A percentile compares a stretch with the other conserved stretches of the same genome.
Evolutionary conservation across 805 yeast genomes (phyloP).

Genomic region (Yarrowia divulgata): DNA sequence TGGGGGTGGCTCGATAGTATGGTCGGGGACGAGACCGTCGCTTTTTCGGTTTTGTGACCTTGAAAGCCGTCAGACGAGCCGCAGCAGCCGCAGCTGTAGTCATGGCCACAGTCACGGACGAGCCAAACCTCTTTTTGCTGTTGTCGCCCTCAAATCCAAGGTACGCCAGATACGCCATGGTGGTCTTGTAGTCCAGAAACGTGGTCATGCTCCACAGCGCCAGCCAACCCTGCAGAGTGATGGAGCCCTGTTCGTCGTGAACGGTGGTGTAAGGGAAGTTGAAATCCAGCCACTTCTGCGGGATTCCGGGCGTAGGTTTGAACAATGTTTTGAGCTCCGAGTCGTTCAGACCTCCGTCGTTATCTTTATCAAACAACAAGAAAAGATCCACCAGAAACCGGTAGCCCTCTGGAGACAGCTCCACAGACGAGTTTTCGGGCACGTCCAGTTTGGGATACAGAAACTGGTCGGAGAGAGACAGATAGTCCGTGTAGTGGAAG

Average conservation of each 20-base stretch:
- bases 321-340: slow-evolving; percentile 73
- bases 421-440: slow-evolving; percentile 78
- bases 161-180: slow-evolving; percentile 87
- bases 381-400: slow-evolving; percentile 90
- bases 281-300: slow-evolving; percentile 82
- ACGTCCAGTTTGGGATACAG: slow-evolving; percentile 82
- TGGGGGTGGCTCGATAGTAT: slow-evolving; percentile 68
- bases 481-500: slow-evolving; percentile 89
- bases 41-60: slow-evolving; percentile 82
- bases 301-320: slow-evolving; percentile 92
- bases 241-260: slow-evolving; percentile 85
- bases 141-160: slow-evolving; percentile 73
- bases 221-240: slow-evolving; percentile 96
- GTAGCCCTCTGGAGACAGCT: slow-evolving; percentile 90
- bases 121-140: slow-evolving; percentile 19
- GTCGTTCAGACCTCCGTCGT: slow-evolving; percentile 92
- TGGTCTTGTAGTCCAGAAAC: slow-evolving; percentile 78
- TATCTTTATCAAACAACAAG: slow-evolving; percentile 86
- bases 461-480: slow-evolving; percentile 80
- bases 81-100: slow-evolving; percentile 28
- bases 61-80: slow-evolving; percentile 51
- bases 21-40: slow-evolving; percentile 71
- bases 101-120: slow-evolving; percentile 16
- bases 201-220: slow-evolving; percentile 99
- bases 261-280: slow-evolving; percentile 89